These are phyloP conservation scores for Cyberlindnera sargentensis DNA, from an alignment of 805 yeast species.

Conservation along the genomic window DNA sequence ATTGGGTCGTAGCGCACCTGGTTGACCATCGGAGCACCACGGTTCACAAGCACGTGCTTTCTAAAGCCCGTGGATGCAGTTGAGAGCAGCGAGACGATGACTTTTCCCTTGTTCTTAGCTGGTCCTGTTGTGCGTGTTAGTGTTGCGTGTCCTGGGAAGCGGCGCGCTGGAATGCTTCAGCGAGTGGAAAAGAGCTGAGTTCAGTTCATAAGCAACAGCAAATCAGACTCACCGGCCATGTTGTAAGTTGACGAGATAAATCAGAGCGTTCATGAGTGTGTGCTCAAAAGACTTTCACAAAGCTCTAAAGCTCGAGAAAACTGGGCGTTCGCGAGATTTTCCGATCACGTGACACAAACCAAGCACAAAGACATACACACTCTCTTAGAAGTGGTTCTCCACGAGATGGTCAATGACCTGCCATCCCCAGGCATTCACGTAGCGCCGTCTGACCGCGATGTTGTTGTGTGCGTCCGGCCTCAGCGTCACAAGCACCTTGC, in stretches of 20 bases:
- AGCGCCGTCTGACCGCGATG: constrained; percentile 79
- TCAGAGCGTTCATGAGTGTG: no score
- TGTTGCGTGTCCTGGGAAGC: constrained; percentile 2
- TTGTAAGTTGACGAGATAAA: no score
- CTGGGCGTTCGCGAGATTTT: no score
- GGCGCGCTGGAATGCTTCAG: no score
- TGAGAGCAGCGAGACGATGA: constrained; percentile 80
- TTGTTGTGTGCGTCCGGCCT: constrained; percentile 95
- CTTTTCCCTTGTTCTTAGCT: constrained; percentile 63
- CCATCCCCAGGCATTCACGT: constrained; percentile 94
- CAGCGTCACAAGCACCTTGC: constrained; percentile 80
- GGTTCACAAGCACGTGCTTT: constrained; percentile 73
- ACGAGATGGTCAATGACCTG: constrained; percentile 82
- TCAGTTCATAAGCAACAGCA: no score
- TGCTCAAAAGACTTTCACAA: no score
- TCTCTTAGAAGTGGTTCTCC: constrained; percentile 34
- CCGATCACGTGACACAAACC: no score
- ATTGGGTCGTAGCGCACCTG: constrained; percentile 85
- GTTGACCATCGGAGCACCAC: constrained; percentile 71
- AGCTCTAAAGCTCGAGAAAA: no score
- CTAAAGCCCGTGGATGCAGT: constrained; percentile 87
- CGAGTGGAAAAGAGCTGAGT: no score
- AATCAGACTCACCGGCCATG: no score
- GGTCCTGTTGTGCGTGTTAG: constrained; percentile 18
- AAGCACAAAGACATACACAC: no score